phyloP scores from a whole-genome alignment of 208 protist genomes.

The Leishmania arabica region DNA sequence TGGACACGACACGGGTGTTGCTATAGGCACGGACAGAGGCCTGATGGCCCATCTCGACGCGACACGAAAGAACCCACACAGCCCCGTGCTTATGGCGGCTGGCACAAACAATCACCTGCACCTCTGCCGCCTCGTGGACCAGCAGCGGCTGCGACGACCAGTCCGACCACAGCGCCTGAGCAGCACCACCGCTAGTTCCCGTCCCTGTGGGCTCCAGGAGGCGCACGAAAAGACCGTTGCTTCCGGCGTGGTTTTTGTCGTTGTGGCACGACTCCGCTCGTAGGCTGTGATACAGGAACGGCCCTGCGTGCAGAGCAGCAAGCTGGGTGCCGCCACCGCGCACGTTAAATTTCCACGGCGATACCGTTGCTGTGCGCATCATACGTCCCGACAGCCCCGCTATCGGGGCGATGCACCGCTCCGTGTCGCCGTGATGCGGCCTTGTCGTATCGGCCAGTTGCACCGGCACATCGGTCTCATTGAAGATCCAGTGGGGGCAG shows the following conservation, averaged over 20 bases:
- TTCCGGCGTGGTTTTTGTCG: slow-evolving; percentile 10
- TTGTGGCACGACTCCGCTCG: slow-evolving; percentile 27
- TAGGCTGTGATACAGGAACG: slow-evolving; percentile 53
- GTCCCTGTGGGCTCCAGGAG: slow-evolving; percentile 14
- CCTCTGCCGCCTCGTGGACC: slow-evolving; percentile 28
- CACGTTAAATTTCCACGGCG: not conserved
- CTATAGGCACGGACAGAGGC: slow-evolving; percentile 36
- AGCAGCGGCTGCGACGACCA: slow-evolving; percentile 46
- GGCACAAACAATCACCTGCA: slow-evolving; percentile 23
- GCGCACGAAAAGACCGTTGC: slow-evolving; percentile 30
- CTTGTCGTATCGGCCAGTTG: slow-evolving; percentile 42
- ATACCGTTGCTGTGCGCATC: slow-evolving; percentile 24
- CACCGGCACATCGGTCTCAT: slow-evolving; percentile 47
- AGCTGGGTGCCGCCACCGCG: not conserved
- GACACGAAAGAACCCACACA: slow-evolving; percentile 59
- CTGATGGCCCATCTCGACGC: slow-evolving; percentile 45
- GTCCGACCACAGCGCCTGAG: slow-evolving; percentile 36
- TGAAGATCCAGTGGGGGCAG: slow-evolving; percentile 71
- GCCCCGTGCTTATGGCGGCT: slow-evolving; percentile 18
- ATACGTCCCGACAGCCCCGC: slow-evolving; percentile 22
- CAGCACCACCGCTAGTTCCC: not conserved
- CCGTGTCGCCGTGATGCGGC: slow-evolving; percentile 7
- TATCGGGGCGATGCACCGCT: slow-evolving; percentile 12
- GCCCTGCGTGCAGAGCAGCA: not conserved
- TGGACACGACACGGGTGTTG: slow-evolving; percentile 54